Base-by-base conservation (phyloP, 352 stramenopile genomes). In the Pythium dissimile region DNA sequence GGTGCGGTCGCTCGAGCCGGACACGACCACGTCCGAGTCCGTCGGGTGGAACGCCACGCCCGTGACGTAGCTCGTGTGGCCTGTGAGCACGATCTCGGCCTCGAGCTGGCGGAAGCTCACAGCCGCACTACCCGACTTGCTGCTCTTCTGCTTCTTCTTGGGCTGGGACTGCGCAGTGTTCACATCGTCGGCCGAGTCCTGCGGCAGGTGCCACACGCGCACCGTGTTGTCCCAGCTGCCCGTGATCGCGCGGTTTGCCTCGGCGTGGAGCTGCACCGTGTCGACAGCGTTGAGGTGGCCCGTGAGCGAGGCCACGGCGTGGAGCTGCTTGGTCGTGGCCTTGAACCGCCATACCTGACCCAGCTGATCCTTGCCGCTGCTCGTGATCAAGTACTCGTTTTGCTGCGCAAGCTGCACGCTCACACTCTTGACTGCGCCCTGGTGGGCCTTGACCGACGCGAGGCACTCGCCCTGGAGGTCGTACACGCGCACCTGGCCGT, bases 181-280 rank as follows among this genome's bases (percentile, higher is more conserved):
- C 0, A 49, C 50, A 20, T 51, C 63, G 9, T 42, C 53, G 15
- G 45, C 12, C 52, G 62, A 12, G 44, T 66, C 56, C 26, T 63
- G 44, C 26, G 51, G 64, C 9, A 72, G 26, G 7, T 63, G 44
- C 85, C 85, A 94, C 56, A 94, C 70, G 8, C 85, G 80, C 51
- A 94, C 83, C 9, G 82, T 92, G 64, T 92, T 92, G 64, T 94
- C 85, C 85, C 85, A 94, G 41, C 78, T 89, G 35, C 79, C 85
- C 2, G 80, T 89, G 31, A 86, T 42, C 20, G 84, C 74, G n/a
- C 79, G 67, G 18, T 78, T 59, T 8, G 52, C 59, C 3, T 68
- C 63, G 28, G 35, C 45, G 41, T 72, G 32, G 27, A 84, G 43
- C 28, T 71, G 51, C 27, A 94, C 69, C 0, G 76, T 66, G 63